These are phyloP conservation scores for Zygnema cylindricum DNA, from an alignment of 139 green algal species.

Conservation along the genomic window DNA sequence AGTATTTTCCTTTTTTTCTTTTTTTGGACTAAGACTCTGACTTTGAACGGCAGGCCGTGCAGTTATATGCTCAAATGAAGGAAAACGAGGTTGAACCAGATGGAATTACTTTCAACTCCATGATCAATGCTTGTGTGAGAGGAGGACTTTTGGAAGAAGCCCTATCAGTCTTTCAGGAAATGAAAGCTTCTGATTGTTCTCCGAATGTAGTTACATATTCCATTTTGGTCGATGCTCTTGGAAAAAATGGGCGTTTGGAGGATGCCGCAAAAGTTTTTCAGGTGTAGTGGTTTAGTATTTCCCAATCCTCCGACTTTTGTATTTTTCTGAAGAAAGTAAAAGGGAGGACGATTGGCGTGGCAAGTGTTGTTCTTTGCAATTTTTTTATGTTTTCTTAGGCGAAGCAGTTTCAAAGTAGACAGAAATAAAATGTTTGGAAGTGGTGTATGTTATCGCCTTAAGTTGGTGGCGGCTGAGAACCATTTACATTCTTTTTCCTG, in stretches of 20 bases:
- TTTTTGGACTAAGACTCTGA: neutral
- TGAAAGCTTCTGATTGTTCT: constrained; percentile 32
- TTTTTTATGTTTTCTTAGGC: no score
- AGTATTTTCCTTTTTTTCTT: no score
- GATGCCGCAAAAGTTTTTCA: constrained; percentile 35
- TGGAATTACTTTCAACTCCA: constrained; percentile 52
- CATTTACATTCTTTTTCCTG: no score
- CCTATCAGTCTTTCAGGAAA: constrained; percentile 40
- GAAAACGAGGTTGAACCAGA: constrained; percentile 31
- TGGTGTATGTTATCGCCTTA: no score
- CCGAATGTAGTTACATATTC: constrained; percentile 59
- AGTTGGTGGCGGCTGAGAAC: no score
- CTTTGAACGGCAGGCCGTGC: constrained; percentile 17
- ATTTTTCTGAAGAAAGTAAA: no score
- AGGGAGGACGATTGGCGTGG: no score
- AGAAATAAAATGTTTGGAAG: no score
- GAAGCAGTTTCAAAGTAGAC: no score
- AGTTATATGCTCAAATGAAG: constrained; percentile 55
- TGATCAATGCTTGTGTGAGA: constrained; percentile 57
- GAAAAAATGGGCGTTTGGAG: constrained; percentile 21
- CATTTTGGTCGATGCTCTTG: constrained; percentile 34
- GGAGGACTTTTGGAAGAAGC: constrained; percentile 37
- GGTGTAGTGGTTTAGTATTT: neutral
- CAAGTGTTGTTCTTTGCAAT: no score
- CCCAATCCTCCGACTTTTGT: neutral